Percentiles rank a stretch among this genome's conserved stretches.
phyloP scores from a whole-genome alignment of 306 rosid species.

The Luffa aegyptiaca region DNA sequence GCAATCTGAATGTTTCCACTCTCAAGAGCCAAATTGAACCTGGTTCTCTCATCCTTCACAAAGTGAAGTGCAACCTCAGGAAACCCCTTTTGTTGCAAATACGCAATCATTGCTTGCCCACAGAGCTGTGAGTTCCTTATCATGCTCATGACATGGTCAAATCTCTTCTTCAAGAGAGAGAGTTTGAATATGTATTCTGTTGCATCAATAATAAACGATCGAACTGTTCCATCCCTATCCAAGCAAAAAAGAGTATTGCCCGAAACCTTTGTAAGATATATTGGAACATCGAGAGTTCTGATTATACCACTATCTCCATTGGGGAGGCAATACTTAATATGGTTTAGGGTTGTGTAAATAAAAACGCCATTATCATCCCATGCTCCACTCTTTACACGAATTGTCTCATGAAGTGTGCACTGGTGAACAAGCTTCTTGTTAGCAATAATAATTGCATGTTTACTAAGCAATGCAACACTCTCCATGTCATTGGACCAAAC shows the following conservation, averaged over 20 bases:
- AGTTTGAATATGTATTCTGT: constrained; percentile 82
- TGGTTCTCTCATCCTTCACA: constrained; percentile 80
- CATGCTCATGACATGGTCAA: constrained; percentile 85
- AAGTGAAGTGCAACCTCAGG: constrained; percentile 96
- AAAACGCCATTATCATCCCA: constrained; percentile 98
- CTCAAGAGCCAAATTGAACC: constrained; percentile 85
- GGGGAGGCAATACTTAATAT: constrained; percentile 81
- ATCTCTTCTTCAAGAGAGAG: constrained; percentile 61
- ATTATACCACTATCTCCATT: constrained; percentile 92
- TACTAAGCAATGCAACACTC: constrained; percentile 86
- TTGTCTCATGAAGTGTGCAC: constrained; percentile 91
- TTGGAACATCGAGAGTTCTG: constrained; percentile 77
- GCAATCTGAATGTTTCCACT: constrained; percentile 93
- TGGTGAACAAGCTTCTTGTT: constrained; percentile 83
- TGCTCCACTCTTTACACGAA: constrained; percentile 89
- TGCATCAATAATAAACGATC: constrained; percentile 58
- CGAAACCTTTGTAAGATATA: constrained; percentile 75
- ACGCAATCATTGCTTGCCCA: constrained; percentile 91
- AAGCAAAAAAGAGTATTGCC: constrained; percentile 69
- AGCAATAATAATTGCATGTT: constrained; percentile 78
- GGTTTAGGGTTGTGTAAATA: constrained; percentile 80
- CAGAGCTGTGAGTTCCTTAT: constrained; percentile 85
- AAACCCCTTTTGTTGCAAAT: constrained; percentile 89
- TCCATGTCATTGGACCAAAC: constrained; percentile 88
- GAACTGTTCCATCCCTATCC: constrained; percentile 89